Evolutionary conservation across 495 filamentous ascomycete genomes (phyloP), one percentile per base, ranked within the genome.

Genomic region (Aspergillus incahuasiensis): DNA sequence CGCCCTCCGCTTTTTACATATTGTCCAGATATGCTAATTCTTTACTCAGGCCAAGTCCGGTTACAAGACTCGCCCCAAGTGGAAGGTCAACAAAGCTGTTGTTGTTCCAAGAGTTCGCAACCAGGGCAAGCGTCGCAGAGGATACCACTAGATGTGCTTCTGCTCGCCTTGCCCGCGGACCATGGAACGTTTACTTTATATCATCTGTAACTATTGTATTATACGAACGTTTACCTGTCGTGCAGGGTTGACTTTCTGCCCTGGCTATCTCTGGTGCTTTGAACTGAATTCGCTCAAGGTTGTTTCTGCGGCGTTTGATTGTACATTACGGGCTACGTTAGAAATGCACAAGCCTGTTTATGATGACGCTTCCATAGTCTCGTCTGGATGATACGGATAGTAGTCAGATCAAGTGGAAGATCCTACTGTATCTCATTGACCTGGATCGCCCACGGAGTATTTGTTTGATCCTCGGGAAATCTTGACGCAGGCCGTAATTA

Each of bases 61-160:
- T 39, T 97, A 89, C 82, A 98, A 97, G 80, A 98, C 94, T 50
- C 84, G 94, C 56, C 84, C 82, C 57, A 81, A 81, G 64, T 77
- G 79, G 72, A 94, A 91, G 58, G 65, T 87, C 69, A 92, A 92
- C 76, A 89, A 86, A 67, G 89, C 83, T 66, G 87, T 95, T 48
- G 87, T 95, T 43, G 82, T 82, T 21, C 78, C 86, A 39, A 81
- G 90, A 55, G 78, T 79, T 50, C 82, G 89, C 58, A 91, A 91
- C 74, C 86, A 90, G 70, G 89, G 88, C 67, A 87, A 88, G 75
- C 74, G 75, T 55, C 74, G 75, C 59, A 74, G 75, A 66, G 74
- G 74, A 49, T 74, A 76, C 62, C 73, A 71, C 56, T 79, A 73
- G 58, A 58, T 40, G 19, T 35, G 9, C 32, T 35, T 35, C 32